Evolutionary conservation across 2,329 filamentous ascomycete genomes (phyloP).

Genomic region (Aureobasidium subglaciale): DNA sequence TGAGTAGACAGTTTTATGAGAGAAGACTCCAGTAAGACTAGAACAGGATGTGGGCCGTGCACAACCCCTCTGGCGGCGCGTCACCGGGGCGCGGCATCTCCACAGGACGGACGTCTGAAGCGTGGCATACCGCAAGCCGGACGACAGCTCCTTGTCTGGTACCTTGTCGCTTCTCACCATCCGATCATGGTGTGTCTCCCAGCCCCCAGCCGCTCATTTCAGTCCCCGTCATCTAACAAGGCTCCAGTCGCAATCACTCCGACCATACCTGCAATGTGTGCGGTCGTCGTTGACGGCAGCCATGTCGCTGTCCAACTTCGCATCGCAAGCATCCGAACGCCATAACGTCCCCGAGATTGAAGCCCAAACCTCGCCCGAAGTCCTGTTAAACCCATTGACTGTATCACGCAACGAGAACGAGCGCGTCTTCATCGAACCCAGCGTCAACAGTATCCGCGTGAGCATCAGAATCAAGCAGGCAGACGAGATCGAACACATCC

Average conservation of each 20-base stretch:
- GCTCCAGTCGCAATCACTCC: conserved; percentile 84
- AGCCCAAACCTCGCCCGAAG: conserved; percentile 84
- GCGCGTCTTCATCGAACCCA: conserved; percentile 90
- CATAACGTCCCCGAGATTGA: conserved; percentile 99
- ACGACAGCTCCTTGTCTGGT: background rate
- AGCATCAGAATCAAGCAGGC: conserved; percentile 99
- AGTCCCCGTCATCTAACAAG: background rate
- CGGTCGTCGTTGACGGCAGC: conserved; percentile 90
- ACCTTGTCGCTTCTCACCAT: background rate
- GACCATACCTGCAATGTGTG: conserved; percentile 93
- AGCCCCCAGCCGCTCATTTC: no score
- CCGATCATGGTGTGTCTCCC: background rate
- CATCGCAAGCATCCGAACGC: conserved; percentile 89
- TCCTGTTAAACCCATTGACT: conserved; percentile 82
- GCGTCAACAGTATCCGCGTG: conserved; percentile 92
- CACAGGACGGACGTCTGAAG: background rate
- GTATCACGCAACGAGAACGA: conserved; percentile 96
- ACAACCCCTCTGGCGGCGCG: background rate
- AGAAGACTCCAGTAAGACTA: no score
- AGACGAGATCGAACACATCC: conserved; percentile 95
- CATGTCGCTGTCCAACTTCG: conserved; percentile 91
- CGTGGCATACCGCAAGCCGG: background rate
- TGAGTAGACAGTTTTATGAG: no score
- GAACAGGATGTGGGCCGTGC: background rate
- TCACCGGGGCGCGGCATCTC: background rate